phyloP scores from a whole-genome alignment of 1,284 basidiomycete genomes.

The Malassezia globosa region DNA sequence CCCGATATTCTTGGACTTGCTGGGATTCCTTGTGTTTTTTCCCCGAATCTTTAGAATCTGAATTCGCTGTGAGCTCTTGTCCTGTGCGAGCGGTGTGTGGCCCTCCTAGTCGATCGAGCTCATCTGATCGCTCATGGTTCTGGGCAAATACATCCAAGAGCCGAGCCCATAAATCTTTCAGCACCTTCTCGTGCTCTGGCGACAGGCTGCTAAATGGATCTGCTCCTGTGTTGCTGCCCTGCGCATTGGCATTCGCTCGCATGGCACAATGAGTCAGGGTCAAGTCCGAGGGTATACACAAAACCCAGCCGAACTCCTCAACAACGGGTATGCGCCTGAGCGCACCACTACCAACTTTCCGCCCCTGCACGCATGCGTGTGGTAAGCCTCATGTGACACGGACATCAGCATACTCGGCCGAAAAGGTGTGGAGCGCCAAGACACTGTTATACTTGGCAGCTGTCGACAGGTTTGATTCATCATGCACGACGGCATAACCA shows the following conservation, averaged over 20 bases:
- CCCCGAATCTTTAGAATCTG: slow-evolving; percentile 25
- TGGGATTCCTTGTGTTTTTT: slow-evolving; percentile 42
- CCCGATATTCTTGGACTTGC: slow-evolving; percentile 31
- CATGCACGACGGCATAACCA: too few relatives aligned
- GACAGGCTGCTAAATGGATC: slow-evolving; percentile 43
- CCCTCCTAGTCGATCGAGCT: slow-evolving; percentile 30
- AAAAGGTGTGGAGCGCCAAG: too few relatives aligned
- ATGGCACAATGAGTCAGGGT: slow-evolving; percentile 18
- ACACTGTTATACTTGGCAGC: too few relatives aligned
- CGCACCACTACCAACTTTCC: too few relatives aligned
- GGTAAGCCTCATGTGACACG: too few relatives aligned
- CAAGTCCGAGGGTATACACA: too few relatives aligned
- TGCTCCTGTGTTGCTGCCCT: too few relatives aligned
- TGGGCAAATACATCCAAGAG: slow-evolving; percentile 36
- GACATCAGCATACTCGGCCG: too few relatives aligned
- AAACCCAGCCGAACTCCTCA: too few relatives aligned
- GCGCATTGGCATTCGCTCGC: slow-evolving; percentile 28
- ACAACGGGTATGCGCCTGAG: too few relatives aligned
- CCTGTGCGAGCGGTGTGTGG: slow-evolving; percentile 17
- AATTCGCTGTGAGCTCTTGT: slow-evolving; percentile 12
- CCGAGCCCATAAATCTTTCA: slow-evolving; percentile 33
- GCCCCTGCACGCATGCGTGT: too few relatives aligned
- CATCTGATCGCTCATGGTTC: slow-evolving; percentile 37
- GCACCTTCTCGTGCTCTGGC: slow-evolving; percentile 27
- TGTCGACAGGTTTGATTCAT: too few relatives aligned